A percentile compares a stretch with the other conserved stretches of the same genome.
Evolutionary conservation across 805 yeast species (phyloP).

Genomic region (Zygosaccharomyces lentus): DNA sequence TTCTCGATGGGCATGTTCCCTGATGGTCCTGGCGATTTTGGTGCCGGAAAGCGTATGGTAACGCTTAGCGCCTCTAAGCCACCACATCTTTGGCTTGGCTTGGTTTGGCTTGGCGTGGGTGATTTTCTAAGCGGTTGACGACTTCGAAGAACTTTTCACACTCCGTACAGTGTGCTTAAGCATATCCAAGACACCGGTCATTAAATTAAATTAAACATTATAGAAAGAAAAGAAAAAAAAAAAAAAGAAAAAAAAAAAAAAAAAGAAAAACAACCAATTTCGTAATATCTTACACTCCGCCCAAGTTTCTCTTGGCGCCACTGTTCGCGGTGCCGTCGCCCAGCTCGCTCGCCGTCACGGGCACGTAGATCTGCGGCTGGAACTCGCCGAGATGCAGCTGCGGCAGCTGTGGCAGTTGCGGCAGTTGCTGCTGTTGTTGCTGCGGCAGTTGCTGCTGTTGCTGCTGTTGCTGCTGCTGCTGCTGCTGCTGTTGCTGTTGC

Average conservation of each 20-base stretch:
- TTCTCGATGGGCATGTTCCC: constrained; percentile 40
- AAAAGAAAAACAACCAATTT: not conserved
- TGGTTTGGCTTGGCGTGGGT: too few relatives aligned
- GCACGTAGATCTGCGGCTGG: constrained; percentile 13
- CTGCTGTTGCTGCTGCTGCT: not conserved
- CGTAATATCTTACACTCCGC: constrained; percentile 1
- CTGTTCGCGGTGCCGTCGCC: not conserved
- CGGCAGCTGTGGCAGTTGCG: constrained; percentile 87
- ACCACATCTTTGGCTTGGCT: not conserved
- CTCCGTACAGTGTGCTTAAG: too few relatives aligned
- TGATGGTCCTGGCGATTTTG: constrained; percentile 41
- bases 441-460: constrained; percentile 11
- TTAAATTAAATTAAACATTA: too few relatives aligned
- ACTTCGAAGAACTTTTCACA: too few relatives aligned
- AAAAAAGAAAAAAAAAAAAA: not conserved
- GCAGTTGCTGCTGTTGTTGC: constrained; percentile 58
- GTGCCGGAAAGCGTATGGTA: constrained; percentile 46
- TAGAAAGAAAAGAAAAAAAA: too few relatives aligned
- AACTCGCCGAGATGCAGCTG: constrained; percentile 3
- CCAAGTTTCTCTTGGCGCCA: not conserved
- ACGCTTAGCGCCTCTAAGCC: not conserved
- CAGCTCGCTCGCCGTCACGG: constrained; percentile 7
- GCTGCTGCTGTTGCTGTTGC: constrained; percentile 4
- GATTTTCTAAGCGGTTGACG: too few relatives aligned
- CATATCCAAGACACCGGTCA: too few relatives aligned